A percentile compares a stretch with the other conserved stretches of the same genome.
Conservation (phyloP, 2,329 filamentous ascomycete species). For the Nigrospora oryzae region DNA sequence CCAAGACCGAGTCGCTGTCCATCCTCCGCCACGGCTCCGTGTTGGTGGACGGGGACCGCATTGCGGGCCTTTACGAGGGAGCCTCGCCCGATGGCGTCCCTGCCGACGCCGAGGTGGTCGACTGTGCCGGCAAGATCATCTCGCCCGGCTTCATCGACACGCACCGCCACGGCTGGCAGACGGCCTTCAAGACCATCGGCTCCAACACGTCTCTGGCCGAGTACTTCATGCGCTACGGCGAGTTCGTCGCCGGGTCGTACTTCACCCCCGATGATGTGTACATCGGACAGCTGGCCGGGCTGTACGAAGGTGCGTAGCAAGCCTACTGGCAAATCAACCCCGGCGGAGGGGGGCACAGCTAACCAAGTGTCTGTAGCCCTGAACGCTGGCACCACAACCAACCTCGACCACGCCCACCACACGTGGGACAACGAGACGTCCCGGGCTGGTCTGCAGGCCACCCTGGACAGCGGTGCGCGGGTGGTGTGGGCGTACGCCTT, state of each 20-base stretch:
- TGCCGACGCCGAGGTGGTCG: conserved; percentile 29
- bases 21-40: conserved; percentile 21
- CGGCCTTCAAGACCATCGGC: conserved; percentile 40
- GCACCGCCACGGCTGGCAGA: conserved; percentile 48
- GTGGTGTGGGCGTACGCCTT: conserved; percentile 38
- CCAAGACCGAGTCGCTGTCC: conserved; percentile 13
- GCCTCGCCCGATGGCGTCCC: conserved; percentile 13
- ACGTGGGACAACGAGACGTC: conserved; percentile 33
- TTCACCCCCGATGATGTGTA: conserved; percentile 37
- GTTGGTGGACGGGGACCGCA: conserved; percentile 23
- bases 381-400: conserved; percentile 44
- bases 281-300: conserved; percentile 33
- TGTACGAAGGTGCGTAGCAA: conserved; percentile 26
- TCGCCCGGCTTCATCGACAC: conserved; percentile 49
- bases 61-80: conserved; percentile 19
- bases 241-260: conserved; percentile 18
- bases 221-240: conserved; percentile 34
- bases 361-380: conserved; percentile 16
- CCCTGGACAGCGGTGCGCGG: conserved; percentile 36
- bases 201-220: conserved; percentile 41
- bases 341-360: no score
- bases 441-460: conserved; percentile 34
- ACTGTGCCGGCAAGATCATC: conserved; percentile 42
- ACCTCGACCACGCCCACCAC: conserved; percentile 43
- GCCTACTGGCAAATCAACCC: no score